Base-by-base conservation (phyloP, 163 green algal species). In the Dunaliella salina region DNA sequence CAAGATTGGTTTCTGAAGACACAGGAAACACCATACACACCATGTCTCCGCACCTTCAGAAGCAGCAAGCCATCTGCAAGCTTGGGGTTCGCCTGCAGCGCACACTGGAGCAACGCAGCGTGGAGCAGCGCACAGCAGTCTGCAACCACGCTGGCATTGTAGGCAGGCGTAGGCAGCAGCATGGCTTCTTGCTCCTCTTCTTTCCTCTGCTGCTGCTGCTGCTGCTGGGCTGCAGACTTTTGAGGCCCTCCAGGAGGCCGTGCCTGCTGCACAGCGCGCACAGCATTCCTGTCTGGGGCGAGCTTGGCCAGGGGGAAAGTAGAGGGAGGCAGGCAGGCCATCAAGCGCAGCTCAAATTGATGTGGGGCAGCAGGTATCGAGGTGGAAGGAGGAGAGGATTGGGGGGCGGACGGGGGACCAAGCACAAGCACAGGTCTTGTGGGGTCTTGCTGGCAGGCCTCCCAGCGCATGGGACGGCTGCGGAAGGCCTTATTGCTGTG, bases 91-190 rank as follows among this genome's bases (percentile, higher is more conserved):
- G 78, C 87, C 67, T 69, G 33, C 82, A 71, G 80, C 26, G 84
- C n/a, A 33, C 91, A 59, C 80, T 75, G 88, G 80, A 80, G 90
- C 83, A 32, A 78, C 50, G 85, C 81, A 1, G 87, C 71, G 22
- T 92, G 81, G 32, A 83, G 26, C 67, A 93, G 34, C 84, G 30
- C 69, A 75, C 92, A 71, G 87, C 92, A 87, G 75, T 95, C 93
- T 35, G 91, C 84, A 45, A 94, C 24, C 22, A 96, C 86, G 0
- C 82, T 88, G 0, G 91, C 86, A 80, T 96, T 96, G 90, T 95
- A 96, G 18, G 91, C 84, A 11, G 94, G 93, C 17, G 93, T 96
- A 32, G 93, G 89, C 63, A 89, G 40, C 45, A 88, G 59, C 83
- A 32, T 40, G 46, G 81, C 50, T 35, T 86, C 30, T 82, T 84